Conservation (phyloP, 108 stramenopile species). For the Stephanodiscus triporus region DNA sequence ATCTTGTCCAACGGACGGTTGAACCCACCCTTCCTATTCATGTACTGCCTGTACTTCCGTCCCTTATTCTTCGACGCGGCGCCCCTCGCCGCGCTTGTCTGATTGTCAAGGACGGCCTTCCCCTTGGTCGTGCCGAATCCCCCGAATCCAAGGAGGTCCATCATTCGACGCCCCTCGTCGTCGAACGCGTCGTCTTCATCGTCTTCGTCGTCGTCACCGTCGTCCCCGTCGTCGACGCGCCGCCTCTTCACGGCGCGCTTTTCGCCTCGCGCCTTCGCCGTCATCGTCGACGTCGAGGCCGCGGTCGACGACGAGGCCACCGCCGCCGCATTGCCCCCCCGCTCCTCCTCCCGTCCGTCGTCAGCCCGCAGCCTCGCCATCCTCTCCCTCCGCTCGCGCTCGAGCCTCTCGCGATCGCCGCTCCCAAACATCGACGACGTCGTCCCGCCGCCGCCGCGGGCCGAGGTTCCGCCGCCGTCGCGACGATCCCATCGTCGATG, state of each 20-base stretch:
- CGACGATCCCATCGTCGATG: too few relatives aligned
- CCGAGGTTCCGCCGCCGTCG: not conserved
- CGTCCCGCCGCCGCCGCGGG: not conserved
- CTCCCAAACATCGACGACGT: constrained; percentile 1
- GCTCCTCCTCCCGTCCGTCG: constrained; percentile 70
- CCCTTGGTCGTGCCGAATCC: constrained; percentile 96
- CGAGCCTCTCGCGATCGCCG: constrained; percentile 42
- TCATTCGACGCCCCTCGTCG: too few relatives aligned
- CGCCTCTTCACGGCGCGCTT: too few relatives aligned
- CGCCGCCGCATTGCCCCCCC: not conserved
- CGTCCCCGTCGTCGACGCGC: too few relatives aligned
- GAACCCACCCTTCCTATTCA: constrained; percentile 96
- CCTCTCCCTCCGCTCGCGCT: constrained; percentile 67
- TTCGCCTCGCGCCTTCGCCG: too few relatives aligned
- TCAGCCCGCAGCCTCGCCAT: constrained; percentile 83
- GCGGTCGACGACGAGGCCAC: too few relatives aligned
- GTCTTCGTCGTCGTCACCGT: too few relatives aligned
- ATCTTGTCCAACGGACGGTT: constrained; percentile 93
- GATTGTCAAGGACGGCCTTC: constrained; percentile 90
- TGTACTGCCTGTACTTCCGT: constrained; percentile 97
- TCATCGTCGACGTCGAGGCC: too few relatives aligned
- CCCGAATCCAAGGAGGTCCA: constrained; percentile 75
- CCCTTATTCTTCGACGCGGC: constrained; percentile 91
- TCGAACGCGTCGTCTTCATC: too few relatives aligned
- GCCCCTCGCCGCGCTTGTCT: constrained; percentile 86